Evolutionary conservation across 805 yeast genomes (phyloP), one percentile per base, ranked within the genome.

Genomic region (Phaffomyces opuntiae): DNA sequence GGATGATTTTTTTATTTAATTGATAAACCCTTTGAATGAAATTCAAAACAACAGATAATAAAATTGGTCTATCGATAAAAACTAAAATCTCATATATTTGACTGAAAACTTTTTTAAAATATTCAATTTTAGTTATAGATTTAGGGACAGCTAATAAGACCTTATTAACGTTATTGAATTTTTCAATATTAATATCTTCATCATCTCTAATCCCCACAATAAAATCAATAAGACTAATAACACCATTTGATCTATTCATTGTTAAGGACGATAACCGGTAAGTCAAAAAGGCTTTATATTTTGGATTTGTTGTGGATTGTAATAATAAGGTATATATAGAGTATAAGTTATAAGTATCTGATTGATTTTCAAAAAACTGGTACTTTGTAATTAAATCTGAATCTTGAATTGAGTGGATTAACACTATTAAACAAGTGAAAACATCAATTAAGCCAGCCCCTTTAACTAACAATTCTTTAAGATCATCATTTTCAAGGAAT

Each of bases 131-230:
- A 1, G 70, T 45, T 9, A 82, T 56, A 0, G 58, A 55, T 40
- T 63, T 65, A 0, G 97, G 96, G 49, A 80, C 81, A 16, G 81
- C 64, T 27, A 83, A 60, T 14, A 91, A 61, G 2, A 87, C 71
- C 37, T 73, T 74, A n/a, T 85, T 77, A 1, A 87, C 84, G 47
- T 81, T 76, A 26, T 78, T 79, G 40, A 87, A 69, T 52, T 80
- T 83, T 31, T 77, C 79, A n/a, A 80, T 63, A 50, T 80, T 81
- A 13, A 88, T 63, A 12, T 78, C 80, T 46, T 83, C 91, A 44
- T 73, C 71, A 37, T 87, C 95, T 46, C 96, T 69, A 25, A 86
- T 68, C 0, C 96, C 96, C 13, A 85, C 68, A 0, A 86, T 70
- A 50, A 86, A 79, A 61, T 91, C 97, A 27, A 89, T 71, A 42